A percentile compares a stretch with the other conserved stretches of the same genome.
Evolutionary conservation across 352 stramenopile species (phyloP).

Genomic region (Globisporangium middletonii): DNA sequence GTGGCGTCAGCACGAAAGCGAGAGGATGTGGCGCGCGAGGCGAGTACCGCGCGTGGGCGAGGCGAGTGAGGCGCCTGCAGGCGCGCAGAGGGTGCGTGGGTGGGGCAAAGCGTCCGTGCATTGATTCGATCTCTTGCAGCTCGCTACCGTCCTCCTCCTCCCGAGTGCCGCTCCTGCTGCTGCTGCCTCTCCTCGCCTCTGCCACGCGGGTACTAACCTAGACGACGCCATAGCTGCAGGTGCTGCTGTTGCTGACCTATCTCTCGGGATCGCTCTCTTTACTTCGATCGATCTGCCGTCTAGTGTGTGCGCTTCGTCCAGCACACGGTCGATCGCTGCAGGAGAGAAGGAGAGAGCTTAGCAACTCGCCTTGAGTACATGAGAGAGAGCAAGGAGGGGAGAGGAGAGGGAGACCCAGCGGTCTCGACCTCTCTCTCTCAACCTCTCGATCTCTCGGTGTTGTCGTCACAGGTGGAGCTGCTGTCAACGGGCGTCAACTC

Average conservation of each 20-base stretch:
- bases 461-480: too few relatives aligned
- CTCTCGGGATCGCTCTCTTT: conserved; percentile 87
- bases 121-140: conserved; percentile 12
- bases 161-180: conserved; percentile 15
- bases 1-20: conserved; percentile 1
- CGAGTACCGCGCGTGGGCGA: conserved; percentile 2
- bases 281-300: conserved; percentile 90
- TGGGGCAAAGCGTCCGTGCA: conserved; percentile 18
- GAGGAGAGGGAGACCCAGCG: too few relatives aligned
- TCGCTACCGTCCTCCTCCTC: conserved; percentile 17
- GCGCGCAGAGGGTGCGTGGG: conserved; percentile 5
- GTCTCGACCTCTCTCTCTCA: too few relatives aligned
- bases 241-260: conserved; percentile 43
- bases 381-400: too few relatives aligned
- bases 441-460: too few relatives aligned
- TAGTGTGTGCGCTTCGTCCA: conserved; percentile 85
- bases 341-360: conserved; percentile 10
- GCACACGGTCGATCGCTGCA: conserved; percentile 73
- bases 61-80: background rate
- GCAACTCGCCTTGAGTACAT: too few relatives aligned
- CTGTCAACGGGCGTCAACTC: too few relatives aligned
- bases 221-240: conserved; percentile 15
- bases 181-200: conserved; percentile 16
- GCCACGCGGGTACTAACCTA: conserved; percentile 60
- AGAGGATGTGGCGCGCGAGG: background rate